A percentile compares a stretch with the other conserved stretches of the same genome.
Conservation (phyloP, 1,284 basidiomycete species). For the Ceratobasidium sp. region DNA sequence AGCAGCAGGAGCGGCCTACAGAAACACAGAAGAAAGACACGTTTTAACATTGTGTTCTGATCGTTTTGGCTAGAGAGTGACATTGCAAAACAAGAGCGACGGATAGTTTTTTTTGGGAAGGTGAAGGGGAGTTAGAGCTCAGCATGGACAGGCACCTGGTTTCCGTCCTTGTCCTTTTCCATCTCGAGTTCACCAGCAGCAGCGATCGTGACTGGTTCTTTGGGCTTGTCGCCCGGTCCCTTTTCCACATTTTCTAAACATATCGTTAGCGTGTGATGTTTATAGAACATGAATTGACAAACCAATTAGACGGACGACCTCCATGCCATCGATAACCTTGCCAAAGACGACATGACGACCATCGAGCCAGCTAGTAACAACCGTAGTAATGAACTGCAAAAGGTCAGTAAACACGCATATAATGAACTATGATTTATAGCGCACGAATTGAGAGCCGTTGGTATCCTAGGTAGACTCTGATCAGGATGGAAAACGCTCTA, state of each 20-base stretch:
- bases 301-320: conserved; percentile 80
- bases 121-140: conserved; percentile 72
- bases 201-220: conserved; percentile 74
- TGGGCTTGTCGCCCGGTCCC: conserved; percentile 71
- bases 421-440: conserved; percentile 32
- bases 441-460: conserved; percentile 82
- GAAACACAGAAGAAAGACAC: conserved; percentile 26
- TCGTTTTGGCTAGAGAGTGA: conserved; percentile 30
- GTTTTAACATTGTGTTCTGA: conserved; percentile 38
- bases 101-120: conserved; percentile 35
- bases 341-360: conserved; percentile 90
- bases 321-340: conserved; percentile 88
- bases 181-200: conserved; percentile 82
- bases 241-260: conserved; percentile 72
- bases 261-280: conserved; percentile 7
- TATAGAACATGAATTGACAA: conserved; percentile 45
- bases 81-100: conserved; percentile 19
- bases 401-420: conserved; percentile 37
- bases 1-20: conserved; percentile 36
- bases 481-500: too few relatives aligned
- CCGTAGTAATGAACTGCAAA: conserved; percentile 80
- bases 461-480: conserved; percentile 47
- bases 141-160: conserved; percentile 89
- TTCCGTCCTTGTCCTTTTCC: conserved; percentile 68
- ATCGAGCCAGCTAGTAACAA: conserved; percentile 78